Evolutionary conservation across 2,329 filamentous ascomycete genomes (phyloP).

Genomic region (Penicillium italicum): DNA sequence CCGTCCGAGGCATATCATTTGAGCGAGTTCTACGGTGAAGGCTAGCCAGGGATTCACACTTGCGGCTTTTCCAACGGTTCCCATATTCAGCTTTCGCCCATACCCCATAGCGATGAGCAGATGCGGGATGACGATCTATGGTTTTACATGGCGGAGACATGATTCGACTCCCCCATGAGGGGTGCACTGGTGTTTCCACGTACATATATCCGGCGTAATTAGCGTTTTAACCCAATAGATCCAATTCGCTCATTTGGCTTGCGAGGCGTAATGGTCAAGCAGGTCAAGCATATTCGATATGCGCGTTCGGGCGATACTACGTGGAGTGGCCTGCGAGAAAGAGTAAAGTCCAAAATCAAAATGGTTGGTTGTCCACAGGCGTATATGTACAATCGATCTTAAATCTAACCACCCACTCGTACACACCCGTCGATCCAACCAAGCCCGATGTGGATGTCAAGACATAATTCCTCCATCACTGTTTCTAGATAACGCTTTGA

Average conservation of each 20-base stretch:
- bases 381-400: conserved; percentile 34
- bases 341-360: conserved; percentile 16
- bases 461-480: neutral
- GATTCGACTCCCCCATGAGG: neutral
- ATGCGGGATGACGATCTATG: conserved; percentile 15
- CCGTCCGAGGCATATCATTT: conserved; percentile 68
- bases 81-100: neutral
- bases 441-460: conserved; percentile 3
- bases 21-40: conserved; percentile 70
- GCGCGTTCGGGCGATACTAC: neutral
- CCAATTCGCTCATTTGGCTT: conserved; percentile 2
- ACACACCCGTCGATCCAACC: conserved; percentile 17
- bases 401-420: conserved; percentile 18
- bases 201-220: conserved; percentile 32
- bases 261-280: neutral
- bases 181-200: conserved; percentile 18
- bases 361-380: conserved; percentile 21
- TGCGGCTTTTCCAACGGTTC: neutral
- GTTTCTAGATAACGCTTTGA: conserved; percentile 15
- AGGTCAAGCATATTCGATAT: neutral
- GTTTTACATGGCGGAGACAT: conserved; percentile 10
- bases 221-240: conserved; percentile 36
- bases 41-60: neutral
- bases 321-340: neutral
- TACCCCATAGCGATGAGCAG: neutral